Evolutionary conservation across 1,284 basidiomycete species (phyloP).

Genomic region (Ceratobasidium sp.): DNA sequence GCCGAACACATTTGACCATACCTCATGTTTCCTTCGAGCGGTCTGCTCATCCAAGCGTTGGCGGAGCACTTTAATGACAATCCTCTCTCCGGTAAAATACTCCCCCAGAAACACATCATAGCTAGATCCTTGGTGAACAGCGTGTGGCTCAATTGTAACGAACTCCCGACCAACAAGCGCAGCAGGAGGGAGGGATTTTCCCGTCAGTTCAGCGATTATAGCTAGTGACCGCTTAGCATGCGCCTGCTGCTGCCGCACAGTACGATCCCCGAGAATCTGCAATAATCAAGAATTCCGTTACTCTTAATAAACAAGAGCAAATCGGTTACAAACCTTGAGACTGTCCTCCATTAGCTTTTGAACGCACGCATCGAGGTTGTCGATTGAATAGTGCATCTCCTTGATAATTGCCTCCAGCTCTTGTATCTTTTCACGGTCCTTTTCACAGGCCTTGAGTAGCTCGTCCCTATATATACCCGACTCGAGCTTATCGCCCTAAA

Average conservation of each 20-base stretch:
- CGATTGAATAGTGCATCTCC: not conserved
- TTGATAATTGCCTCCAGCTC: conserved; percentile 7
- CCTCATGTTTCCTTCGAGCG: not conserved
- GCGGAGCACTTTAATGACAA: conserved; percentile 34
- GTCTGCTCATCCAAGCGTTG: conserved; percentile 32
- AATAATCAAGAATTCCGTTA: not conserved
- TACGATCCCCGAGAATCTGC: conserved; percentile 10
- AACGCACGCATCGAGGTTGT: conserved; percentile 7
- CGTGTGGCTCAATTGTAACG: conserved; percentile 13
- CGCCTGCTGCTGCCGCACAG: not conserved
- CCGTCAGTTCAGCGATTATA: not conserved
- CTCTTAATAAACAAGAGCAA: not conserved
- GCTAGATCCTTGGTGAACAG: conserved; percentile 19
- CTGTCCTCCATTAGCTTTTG: conserved; percentile 11
- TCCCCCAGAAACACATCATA: conserved; percentile 40
- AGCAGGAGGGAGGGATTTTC: conserved; percentile 25
- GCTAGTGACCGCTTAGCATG: no score
- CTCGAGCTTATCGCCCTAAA: not conserved
- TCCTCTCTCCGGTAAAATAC: conserved; percentile 42
- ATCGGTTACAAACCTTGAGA: conserved; percentile 1
- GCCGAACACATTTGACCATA: not conserved
- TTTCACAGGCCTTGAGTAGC: not conserved
- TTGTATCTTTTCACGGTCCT: conserved; percentile 26
- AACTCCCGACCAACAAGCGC: conserved; percentile 26
- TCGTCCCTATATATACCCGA: conserved; percentile 6